phyloP scores from a whole-genome alignment of 2,329 filamentous ascomycete species.

The Cordyceps tenuipes region DNA sequence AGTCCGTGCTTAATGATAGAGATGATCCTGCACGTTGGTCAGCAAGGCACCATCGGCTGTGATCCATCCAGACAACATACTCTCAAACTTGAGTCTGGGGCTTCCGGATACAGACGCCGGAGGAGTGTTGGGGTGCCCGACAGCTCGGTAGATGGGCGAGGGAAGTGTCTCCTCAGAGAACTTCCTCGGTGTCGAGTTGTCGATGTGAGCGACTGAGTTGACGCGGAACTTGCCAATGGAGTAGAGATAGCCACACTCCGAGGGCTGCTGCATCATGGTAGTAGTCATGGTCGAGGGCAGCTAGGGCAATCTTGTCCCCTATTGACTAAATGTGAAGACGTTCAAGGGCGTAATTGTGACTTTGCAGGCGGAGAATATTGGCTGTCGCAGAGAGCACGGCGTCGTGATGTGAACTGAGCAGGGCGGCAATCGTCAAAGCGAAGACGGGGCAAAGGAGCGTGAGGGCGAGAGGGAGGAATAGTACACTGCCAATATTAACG shows the following conservation, averaged over 20 bases:
- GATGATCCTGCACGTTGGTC: conserved; percentile 15
- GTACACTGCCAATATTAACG: conserved; percentile 8
- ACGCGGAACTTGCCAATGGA: conserved; percentile 17
- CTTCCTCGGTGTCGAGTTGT: conserved; percentile 15
- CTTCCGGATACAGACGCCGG: conserved; percentile 28
- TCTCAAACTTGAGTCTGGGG: conserved; percentile 25
- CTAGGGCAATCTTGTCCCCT: not conserved
- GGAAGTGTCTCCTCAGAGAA: conserved; percentile 18
- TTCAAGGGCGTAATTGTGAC: not conserved
- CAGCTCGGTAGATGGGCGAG: conserved; percentile 14
- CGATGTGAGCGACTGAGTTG: conserved; percentile 15
- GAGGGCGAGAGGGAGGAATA: conserved; percentile 8
- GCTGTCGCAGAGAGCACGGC: not conserved
- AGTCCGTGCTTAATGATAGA: conserved; percentile 18
- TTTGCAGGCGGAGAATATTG: conserved; percentile 2
- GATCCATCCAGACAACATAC: conserved; percentile 15
- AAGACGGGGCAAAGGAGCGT: conserved; percentile 10
- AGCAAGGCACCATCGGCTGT: not conserved
- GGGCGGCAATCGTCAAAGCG: not conserved
- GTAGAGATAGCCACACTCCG: conserved; percentile 13
- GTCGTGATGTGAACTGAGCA: not conserved
- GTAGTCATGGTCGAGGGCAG: conserved; percentile 3
- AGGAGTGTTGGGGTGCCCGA: conserved; percentile 21
- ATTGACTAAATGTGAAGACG: conserved; percentile 14
- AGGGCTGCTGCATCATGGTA: conserved; percentile 12